Base-by-base conservation (phyloP, 2,329 filamentous ascomycete genomes). In the Fusarium liriodendri region DNA sequence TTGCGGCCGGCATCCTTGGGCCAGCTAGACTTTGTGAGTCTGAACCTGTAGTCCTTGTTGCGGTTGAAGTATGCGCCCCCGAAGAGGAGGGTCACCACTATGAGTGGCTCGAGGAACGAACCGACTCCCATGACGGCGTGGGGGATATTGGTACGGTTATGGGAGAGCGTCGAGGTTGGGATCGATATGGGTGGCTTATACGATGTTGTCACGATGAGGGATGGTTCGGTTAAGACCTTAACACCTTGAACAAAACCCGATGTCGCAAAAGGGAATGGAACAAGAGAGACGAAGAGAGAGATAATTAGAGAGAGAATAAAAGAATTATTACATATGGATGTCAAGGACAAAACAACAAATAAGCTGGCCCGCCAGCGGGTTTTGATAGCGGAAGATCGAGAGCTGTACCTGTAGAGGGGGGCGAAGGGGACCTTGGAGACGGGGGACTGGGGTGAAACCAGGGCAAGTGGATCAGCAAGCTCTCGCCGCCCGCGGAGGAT, bases 31-130 rank as follows among this genome's bases (percentile, higher is more conserved):
- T 70, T 76, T 16, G 77, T 74, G 47, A 66, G 65, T 54, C 70
- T 73, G 59, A 82, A 77, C 72, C 72, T 76, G 73, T 82, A 83
- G 69, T 83, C 82, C 55, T 80, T 83, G 67, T 82, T 84, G 67
- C 84, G 82, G 76, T 85, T 85, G 77, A 85, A 81, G 77, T 79
- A 85, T 37, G 83, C 82, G n/a, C 84, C 84, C 66, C 84, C 84
- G 50, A 85, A 85, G 32, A 85, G 80, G 22, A 85, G 80, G 29
- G 82, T 82, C 63, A 85, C 80, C 60, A 85, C 84, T 35, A 85
- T 78, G 50, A 85, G 79, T 25, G 84, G 84, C 72, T 85, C 84
- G 60, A 84, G 77, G 65, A 85, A 80, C 10, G 83, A 81, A 54
- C 84, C 83, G 66, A 85, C 73, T 62, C 80, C 80, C 84, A 85